Base-by-base conservation (phyloP, 371 early-diverging fungal genomes). In the Mortierella sp. region DNA sequence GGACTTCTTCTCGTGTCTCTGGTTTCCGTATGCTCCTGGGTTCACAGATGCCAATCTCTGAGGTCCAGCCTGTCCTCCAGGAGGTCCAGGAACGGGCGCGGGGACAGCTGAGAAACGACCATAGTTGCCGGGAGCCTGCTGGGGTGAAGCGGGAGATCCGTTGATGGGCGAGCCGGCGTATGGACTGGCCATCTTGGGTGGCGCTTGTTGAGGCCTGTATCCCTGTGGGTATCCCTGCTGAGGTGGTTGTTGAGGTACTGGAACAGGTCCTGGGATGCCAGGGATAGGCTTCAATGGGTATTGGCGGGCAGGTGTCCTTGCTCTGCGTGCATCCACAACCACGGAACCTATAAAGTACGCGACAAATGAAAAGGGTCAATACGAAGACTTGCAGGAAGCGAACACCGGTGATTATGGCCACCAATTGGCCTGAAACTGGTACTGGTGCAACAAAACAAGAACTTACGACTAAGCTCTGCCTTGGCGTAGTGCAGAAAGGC, bases 271-370 rank as follows among this genome's bases (percentile, higher is more conserved):
- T 32, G 56, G 49, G 18, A 68, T 7, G 43, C 78, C 80, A 3
- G 84, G 81, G 14, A 84, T 77, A 29, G 81, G 81, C 65, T 84
- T 84, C 70, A 84, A 29, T 21, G 84, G 84, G 58, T 84, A 84
- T 24, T 77, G 75, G 27, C 84, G 81, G 21, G 81, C 78, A 38
- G 81, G 70, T 16, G 84, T 84, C 74, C 81, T 84, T 44, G 84
- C 84, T 46, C 78, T 80, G 21, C 84, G 80, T 32, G 77, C 78
- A 73, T 84, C 84, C 4, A 80, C 84, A 5, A 84, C 84, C 38
- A 84, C 80, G 5, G 80, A 72, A 3, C 84, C 84, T 84, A 75
- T 12, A 44, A 8, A 44, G n/a, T 58, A 46, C 21, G 27, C 29
- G 21, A 63, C 18, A 6, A 18, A 27, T 18, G 18, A 63, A 32